phyloP scores from a whole-genome alignment of 2,329 filamentous ascomycete species.

The Xylaria sp. region DNA sequence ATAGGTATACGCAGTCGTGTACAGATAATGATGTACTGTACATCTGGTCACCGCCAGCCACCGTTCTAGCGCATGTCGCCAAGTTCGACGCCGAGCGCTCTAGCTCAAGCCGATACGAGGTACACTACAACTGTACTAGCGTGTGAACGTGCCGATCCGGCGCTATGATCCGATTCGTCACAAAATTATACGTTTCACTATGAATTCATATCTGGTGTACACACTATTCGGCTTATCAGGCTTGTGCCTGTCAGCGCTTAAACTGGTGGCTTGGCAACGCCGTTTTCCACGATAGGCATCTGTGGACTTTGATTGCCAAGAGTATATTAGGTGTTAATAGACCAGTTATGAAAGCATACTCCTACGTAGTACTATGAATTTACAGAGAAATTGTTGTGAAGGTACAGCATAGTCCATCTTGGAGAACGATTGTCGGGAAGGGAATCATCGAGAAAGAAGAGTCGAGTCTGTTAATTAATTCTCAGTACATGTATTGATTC shows the following conservation, averaged over 20 bases:
- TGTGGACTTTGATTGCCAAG: slow-evolving; percentile 2
- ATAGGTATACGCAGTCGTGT: too few species aligned
- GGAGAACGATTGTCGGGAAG: background rate
- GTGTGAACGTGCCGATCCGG: slow-evolving; percentile 34
- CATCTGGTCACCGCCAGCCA: slow-evolving; percentile 26
- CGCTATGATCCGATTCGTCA: slow-evolving; percentile 16
- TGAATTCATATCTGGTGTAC: background rate
- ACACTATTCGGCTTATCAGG: background rate
- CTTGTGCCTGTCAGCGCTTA: slow-evolving; percentile 28
- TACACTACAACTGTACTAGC: slow-evolving; percentile 18
- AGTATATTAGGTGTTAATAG: background rate
- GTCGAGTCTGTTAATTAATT: too few species aligned
- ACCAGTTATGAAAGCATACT: background rate
- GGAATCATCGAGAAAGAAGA: background rate
- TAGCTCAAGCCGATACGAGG: slow-evolving; percentile 33
- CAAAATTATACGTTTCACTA: background rate
- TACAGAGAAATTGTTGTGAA: too few species aligned
- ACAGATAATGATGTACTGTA: slow-evolving; percentile 8
- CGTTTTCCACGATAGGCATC: slow-evolving; percentile 3
- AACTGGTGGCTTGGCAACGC: slow-evolving; percentile 18
- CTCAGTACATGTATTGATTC: background rate
- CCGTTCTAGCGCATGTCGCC: slow-evolving; percentile 24
- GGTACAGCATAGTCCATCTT: too few species aligned
- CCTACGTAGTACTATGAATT: background rate
- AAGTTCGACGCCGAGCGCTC: slow-evolving; percentile 22